Conservation (phyloP, 75 land plant species). For the Pinus tabuliformis region DNA sequence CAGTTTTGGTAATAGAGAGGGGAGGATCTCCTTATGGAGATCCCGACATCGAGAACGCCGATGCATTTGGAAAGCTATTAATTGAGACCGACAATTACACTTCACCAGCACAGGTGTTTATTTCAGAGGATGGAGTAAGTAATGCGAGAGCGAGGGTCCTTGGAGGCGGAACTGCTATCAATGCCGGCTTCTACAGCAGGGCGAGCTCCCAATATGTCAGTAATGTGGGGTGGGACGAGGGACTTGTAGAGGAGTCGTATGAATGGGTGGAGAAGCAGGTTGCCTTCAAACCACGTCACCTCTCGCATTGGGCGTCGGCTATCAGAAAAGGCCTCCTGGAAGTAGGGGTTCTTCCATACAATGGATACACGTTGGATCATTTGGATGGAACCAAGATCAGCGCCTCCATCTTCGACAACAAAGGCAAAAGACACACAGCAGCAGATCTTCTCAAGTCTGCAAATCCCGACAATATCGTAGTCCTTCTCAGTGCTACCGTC, state of each 20-base stretch:
- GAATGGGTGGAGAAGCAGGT: neutral
- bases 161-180: conserved; percentile 35
- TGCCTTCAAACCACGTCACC: conserved; percentile 15
- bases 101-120: conserved; percentile 31
- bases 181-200: conserved; percentile 16
- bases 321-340: conserved; percentile 26
- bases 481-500: conserved; percentile 16
- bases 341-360: too few relatives aligned
- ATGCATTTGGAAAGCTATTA: conserved; percentile 15
- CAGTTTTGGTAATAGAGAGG: conserved; percentile 36
- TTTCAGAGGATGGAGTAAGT: conserved; percentile 32
- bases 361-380: too few relatives aligned
- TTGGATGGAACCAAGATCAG: conserved; percentile 14
- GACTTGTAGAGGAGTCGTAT: too few relatives aligned
- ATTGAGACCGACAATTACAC: conserved; percentile 7
- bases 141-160: conserved; percentile 34
- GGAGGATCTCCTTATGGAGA: conserved; percentile 38
- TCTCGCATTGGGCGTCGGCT: conserved; percentile 15
- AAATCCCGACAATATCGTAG: conserved; percentile 7
- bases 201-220: too few relatives aligned
- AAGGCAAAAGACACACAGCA: conserved; percentile 16
- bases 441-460: conserved; percentile 6
- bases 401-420: conserved; percentile 19
- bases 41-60: conserved; percentile 16
- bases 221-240: too few relatives aligned